phyloP scores from a whole-genome alignment of 2,329 filamentous ascomycete genomes.

The Xylaria sp. region DNA sequence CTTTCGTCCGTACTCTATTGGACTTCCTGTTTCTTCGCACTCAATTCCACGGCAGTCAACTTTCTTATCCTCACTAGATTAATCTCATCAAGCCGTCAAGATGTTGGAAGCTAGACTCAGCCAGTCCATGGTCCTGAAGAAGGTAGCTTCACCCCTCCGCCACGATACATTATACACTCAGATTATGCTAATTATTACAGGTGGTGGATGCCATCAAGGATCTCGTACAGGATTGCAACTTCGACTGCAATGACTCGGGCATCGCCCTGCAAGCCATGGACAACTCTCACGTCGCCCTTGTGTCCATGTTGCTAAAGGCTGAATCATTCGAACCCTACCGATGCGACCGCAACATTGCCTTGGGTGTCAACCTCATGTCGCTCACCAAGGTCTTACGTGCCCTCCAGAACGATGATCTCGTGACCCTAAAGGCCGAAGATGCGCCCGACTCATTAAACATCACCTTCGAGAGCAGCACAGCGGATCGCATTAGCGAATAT shows the following conservation, averaged over 20 bases:
- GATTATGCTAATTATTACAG: constrained; percentile 57
- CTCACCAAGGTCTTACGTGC: constrained; percentile 97
- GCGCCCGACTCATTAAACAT: constrained; percentile 95
- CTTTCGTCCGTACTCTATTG: constrained; percentile 2
- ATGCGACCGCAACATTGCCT: constrained; percentile 98
- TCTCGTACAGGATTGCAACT: constrained; percentile 99
- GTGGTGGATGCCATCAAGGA: constrained; percentile 99
- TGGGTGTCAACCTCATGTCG: constrained; percentile 95
- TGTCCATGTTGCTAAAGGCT: constrained; percentile 98
- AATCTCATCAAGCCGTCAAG: constrained; percentile 49
- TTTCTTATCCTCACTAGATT: neutral
- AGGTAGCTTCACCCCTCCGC: constrained; percentile 64
- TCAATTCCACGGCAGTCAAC: neutral
- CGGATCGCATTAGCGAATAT: constrained; percentile 96
- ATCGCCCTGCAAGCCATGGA: constrained; percentile 99
- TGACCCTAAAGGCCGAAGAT: constrained; percentile 97
- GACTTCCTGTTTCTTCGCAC: neutral
- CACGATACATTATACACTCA: neutral
- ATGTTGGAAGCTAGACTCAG: constrained; percentile 98
- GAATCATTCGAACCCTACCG: constrained; percentile 95
- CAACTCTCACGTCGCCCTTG: constrained; percentile 98
- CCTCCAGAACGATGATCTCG: constrained; percentile 90
- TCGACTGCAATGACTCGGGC: constrained; percentile 99
- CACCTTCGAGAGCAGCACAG: constrained; percentile 89
- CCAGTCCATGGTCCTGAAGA: constrained; percentile 94